Evolutionary conservation across 2,329 filamentous ascomycete species (phyloP).

Genomic region (Sporothrix pseudoabietina): DNA sequence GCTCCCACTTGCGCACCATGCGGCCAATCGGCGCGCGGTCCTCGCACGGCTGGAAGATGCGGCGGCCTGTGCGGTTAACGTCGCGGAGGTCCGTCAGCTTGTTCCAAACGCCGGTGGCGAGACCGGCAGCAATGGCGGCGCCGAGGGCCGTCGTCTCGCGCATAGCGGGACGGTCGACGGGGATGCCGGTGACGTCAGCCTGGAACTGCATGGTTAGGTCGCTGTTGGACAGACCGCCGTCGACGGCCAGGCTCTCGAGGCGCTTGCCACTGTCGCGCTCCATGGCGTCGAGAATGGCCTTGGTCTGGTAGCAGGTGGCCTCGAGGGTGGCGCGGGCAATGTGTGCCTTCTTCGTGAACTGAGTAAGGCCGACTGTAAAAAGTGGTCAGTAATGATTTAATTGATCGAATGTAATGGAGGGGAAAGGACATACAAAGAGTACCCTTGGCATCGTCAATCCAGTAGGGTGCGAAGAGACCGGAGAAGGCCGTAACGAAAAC

Average conservation of each 20-base stretch:
- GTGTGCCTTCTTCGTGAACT: slow-evolving; percentile 81
- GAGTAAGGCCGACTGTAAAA: slow-evolving; percentile 71
- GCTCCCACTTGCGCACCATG: slow-evolving; percentile 57
- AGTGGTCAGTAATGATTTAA: not conserved
- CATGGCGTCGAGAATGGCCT: slow-evolving; percentile 90
- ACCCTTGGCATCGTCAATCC: slow-evolving; percentile 90
- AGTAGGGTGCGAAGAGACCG: slow-evolving; percentile 89
- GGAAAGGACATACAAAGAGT: slow-evolving; percentile 66
- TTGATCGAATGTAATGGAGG: slow-evolving; percentile 39
- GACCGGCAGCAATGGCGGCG: slow-evolving; percentile 85
- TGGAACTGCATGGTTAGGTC: slow-evolving; percentile 91
- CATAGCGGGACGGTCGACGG: slow-evolving; percentile 82
- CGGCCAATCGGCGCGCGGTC: slow-evolving; percentile 45
- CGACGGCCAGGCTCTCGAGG: slow-evolving; percentile 75
- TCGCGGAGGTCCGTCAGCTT: slow-evolving; percentile 71
- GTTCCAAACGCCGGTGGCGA: slow-evolving; percentile 78
- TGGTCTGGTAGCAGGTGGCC: slow-evolving; percentile 89
- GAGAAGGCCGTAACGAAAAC: slow-evolving; percentile 89
- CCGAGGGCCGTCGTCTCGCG: slow-evolving; percentile 87
- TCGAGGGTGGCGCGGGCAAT: slow-evolving; percentile 87
- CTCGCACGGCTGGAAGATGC: slow-evolving; percentile 69
- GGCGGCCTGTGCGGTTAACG: slow-evolving; percentile 70
- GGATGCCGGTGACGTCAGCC: slow-evolving; percentile 80
- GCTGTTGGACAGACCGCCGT: slow-evolving; percentile 87
- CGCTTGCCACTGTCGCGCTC: slow-evolving; percentile 78